Evolutionary conservation across 768 basidiomycete species (phyloP), one percentile per base, ranked within the genome.

Genomic region (Suillus plorans): DNA sequence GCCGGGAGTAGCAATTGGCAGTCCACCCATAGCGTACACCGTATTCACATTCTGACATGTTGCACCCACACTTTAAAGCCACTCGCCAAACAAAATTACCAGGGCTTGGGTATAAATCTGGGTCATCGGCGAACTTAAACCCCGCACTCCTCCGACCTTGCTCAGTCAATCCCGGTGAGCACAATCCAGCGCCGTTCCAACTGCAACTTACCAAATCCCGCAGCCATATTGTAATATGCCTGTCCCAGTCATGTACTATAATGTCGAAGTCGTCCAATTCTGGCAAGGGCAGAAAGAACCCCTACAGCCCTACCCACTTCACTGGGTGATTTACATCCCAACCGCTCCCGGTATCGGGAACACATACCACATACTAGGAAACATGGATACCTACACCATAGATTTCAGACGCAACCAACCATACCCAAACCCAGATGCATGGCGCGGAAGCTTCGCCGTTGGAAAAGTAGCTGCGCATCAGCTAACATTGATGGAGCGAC

Each of bases 281-380:
- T 76, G 70, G 71, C 76, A 68, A 36, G 63, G 39, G 31, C 66
- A 37, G 25, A 18, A 25, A 39, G 37, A 25, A 9, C 63, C 36
- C 14, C 65, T 66, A 0, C 65, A 62, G 0, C 66, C 68, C 41
- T 47, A 31, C 12, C 69, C 72, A 20, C 68, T 72, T 5, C 73
- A 75, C 63, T 75, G 74, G 74, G 73, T 70, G 52, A 67, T 76
- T 58, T 70, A 76, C n/a, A 61, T 76, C 22, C 72, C 69, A 41
- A 74, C 70, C 14, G 37, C 61, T 0, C 64, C 70, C 8, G 20
- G 50, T 22, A 65, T 56, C 0, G 76, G 74, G 39, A 69, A 74
- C 53, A 67, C 69, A 59, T 76, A 77, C 63, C 71, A 77, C 59
- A 41, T 76, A 22, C 66, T 68, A 0, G 74, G 76, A 4, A 62